phyloP scores from a whole-genome alignment of 177 flowering plant species.

The Vitis hybrid region DNA sequence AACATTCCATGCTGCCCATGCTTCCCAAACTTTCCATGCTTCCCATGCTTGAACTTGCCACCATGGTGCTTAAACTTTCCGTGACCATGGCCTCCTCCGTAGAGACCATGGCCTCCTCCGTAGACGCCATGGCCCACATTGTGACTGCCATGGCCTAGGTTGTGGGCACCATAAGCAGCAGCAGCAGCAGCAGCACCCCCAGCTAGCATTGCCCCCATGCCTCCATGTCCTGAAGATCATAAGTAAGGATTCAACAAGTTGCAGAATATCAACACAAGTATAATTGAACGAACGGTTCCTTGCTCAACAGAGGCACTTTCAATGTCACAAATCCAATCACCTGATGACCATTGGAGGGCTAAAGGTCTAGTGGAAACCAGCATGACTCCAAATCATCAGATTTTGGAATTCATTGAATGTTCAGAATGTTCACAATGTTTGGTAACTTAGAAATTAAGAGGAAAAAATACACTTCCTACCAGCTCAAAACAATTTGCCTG shows the following conservation, averaged over 20 bases:
- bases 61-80: constrained; percentile 20
- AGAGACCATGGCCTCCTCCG: too few species aligned
- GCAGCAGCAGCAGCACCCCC: constrained; percentile 91
- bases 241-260: neutral
- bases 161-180: constrained; percentile 71
- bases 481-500: neutral
- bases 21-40: constrained; percentile 52
- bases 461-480: neutral
- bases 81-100: neutral
- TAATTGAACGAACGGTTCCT: neutral
- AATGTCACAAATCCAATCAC: too few species aligned
- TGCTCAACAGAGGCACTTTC: neutral
- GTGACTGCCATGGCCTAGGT: constrained; percentile 23
- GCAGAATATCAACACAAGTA: neutral
- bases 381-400: neutral
- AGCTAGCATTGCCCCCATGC: constrained; percentile 54
- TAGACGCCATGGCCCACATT: constrained; percentile 15
- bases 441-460: neutral
- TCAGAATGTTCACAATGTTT: neutral
- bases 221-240: constrained; percentile 40
- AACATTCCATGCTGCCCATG: constrained; percentile 40
- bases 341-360: too few species aligned
- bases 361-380: neutral
- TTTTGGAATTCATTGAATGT: neutral
- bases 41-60: constrained; percentile 53